Evolutionary conservation across 1,139 yeast genomes (phyloP), one percentile per base, ranked within the genome.

Genomic region (Kodamaea derodonti): DNA sequence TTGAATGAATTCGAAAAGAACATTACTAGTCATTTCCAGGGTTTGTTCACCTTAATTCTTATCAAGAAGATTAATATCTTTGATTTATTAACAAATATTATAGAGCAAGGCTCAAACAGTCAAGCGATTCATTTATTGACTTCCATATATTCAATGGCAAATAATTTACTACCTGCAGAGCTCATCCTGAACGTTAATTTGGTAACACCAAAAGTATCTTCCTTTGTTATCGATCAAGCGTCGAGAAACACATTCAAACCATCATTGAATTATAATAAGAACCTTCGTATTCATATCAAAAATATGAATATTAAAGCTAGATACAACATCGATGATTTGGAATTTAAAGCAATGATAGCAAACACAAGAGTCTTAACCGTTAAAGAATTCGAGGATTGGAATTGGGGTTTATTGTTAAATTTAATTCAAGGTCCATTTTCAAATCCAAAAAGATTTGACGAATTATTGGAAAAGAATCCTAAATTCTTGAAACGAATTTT

Each of bases 311-410:
- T 70, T 9, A 65, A 67, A 29, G 57, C 76, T 34, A 72, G 76
- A 5, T 67, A 68, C 22, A 69, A 73, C 33, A 66, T 84, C 22
- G 95, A 86, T 48, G 97, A 88, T 38, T 46, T 65, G 0, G 82
- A 81, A 32, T 78, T 90, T 48, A 80, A 84, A 46, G 70, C 72
- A 37, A 65, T 85, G 62, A 67, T 92, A 6, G 62, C 65, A 27
- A 81, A 81, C 33, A 79, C 95, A 0, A 79, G 73, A 43, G 88
- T 92, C 2, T 57, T 87, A 30, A 72, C 83, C 5, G 80, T 95
- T 0, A 92, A 90, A 51, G 87, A 82, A 35, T 88, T 73, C 51
- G 69, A 79, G 3, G 80, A 79, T 34, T 94, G 99, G 99, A 82
- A 88, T 51, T 90, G 97, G 95, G 74, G 72, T 22, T 63, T 80